Conservation (phyloP, 495 filamentous ascomycete genomes). For the Xylaria scruposa region DNA sequence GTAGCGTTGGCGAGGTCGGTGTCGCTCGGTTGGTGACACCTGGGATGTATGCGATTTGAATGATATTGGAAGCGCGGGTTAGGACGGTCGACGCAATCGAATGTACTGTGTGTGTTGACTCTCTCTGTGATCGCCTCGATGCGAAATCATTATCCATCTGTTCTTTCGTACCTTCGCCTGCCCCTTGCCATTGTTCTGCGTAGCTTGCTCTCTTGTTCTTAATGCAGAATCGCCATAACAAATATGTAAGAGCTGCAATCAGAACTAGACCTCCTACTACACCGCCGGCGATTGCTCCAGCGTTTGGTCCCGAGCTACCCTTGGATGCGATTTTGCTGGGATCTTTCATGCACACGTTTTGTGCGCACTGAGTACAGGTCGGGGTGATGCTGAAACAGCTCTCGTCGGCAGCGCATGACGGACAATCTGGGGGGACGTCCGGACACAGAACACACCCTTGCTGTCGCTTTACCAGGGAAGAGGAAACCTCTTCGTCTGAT, state of each 20-base stretch:
- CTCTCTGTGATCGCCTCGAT: constrained; percentile 67
- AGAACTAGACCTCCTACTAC: constrained; percentile 77
- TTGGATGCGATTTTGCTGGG: constrained; percentile 33
- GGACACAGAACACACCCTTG: constrained; percentile 41
- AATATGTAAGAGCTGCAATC: constrained; percentile 72
- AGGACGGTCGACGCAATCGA: constrained; percentile 96
- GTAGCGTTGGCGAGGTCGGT: constrained; percentile 78
- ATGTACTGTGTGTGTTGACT: constrained; percentile 84
- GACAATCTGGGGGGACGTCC: constrained; percentile 48
- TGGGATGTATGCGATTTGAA: constrained; percentile 98
- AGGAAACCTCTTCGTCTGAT: constrained; percentile 35
- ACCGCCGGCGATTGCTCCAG: constrained; percentile 84
- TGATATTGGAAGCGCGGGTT: constrained; percentile 96
- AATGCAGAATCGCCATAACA: constrained; percentile 87
- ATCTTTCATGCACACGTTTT: constrained; percentile 50
- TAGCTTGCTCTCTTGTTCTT: constrained; percentile 74
- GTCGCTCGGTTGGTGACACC: constrained; percentile 93
- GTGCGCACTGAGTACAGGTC: constrained; percentile 43
- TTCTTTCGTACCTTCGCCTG: constrained; percentile 56
- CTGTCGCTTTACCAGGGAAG: constrained; percentile 37
- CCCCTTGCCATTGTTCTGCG: constrained; percentile 60
- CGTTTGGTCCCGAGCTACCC: constrained; percentile 60
- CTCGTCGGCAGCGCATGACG: constrained; percentile 55
- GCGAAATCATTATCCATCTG: constrained; percentile 65
- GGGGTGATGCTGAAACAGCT: constrained; percentile 47